phyloP scores from a whole-genome alignment of 2,329 filamentous ascomycete species.

The Botrytis byssoidea region DNA sequence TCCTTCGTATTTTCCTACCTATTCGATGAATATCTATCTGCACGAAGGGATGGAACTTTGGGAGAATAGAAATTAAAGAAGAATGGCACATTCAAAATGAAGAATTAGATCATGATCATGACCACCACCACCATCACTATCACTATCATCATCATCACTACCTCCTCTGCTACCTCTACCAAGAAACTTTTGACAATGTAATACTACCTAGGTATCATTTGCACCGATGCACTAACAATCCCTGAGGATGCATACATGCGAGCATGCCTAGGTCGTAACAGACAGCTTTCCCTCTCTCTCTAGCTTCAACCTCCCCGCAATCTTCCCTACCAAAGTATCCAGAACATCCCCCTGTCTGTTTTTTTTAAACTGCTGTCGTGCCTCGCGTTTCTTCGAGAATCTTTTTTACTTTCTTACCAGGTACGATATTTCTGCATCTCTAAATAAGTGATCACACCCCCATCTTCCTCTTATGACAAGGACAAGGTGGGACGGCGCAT shows the following conservation, averaged over 20 bases:
- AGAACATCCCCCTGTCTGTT: neutral
- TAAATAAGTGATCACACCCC: constrained; percentile 16
- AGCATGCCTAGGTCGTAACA: neutral
- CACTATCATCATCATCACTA: neutral
- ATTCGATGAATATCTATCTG: constrained; percentile 1
- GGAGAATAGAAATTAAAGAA: neutral
- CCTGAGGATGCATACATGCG: constrained; percentile 6
- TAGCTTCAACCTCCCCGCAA: constrained; percentile 20
- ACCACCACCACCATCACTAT: neutral
- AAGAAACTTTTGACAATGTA: neutral
- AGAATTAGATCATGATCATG: neutral
- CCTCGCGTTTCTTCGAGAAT: constrained; percentile 17
- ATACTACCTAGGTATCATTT: neutral
- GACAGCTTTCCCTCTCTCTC: neutral
- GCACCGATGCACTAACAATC: neutral
- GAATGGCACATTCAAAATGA: neutral
- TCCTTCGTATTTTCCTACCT: neutral
- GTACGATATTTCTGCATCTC: neutral
- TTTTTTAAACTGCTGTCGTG: neutral
- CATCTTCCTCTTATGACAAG: constrained; percentile 8
- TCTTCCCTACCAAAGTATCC: constrained; percentile 10
- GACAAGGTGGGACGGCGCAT: neutral
- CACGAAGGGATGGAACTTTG: neutral
- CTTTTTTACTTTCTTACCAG: constrained; percentile 11
- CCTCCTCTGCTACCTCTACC: neutral